These are phyloP conservation scores for Phytophthora constricta DNA, from an alignment of 352 stramenopile genomes.

Conservation along the genomic window DNA sequence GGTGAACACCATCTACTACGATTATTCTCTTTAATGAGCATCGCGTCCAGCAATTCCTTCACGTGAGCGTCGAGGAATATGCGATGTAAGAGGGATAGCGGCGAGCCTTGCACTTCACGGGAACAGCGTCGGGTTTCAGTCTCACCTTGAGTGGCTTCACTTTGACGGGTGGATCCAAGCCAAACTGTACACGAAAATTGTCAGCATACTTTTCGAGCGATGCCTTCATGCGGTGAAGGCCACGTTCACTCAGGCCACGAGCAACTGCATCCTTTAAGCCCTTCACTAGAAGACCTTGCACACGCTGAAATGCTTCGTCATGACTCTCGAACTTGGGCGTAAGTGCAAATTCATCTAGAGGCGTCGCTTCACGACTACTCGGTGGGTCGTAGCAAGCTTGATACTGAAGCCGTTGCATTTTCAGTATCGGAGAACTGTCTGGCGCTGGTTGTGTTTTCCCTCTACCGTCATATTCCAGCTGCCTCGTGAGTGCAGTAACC, in stretches of 20 bases:
- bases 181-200: slow-evolving; percentile 24
- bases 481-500: not conserved
- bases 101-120: slow-evolving; percentile 20
- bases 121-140: slow-evolving; percentile 21
- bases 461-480: not conserved
- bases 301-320: not conserved
- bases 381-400: not conserved
- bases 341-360: not conserved
- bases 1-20: slow-evolving; percentile 20
- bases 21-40: slow-evolving; percentile 19
- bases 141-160: slow-evolving; percentile 19
- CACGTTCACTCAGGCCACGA: not conserved
- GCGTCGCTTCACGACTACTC: not conserved
- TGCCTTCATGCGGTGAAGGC: not conserved
- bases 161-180: slow-evolving; percentile 20
- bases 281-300: not conserved
- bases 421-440: not conserved
- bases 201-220: not conserved
- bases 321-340: not conserved
- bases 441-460: not conserved
- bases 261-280: not conserved
- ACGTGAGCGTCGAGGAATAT: slow-evolving; percentile 18
- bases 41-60: slow-evolving; percentile 9
- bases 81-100: slow-evolving; percentile 22
- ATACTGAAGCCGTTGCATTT: slow-evolving; percentile 2